Base-by-base conservation (phyloP, 1,139 yeast species). In the Debaryomyces nepalensis region DNA sequence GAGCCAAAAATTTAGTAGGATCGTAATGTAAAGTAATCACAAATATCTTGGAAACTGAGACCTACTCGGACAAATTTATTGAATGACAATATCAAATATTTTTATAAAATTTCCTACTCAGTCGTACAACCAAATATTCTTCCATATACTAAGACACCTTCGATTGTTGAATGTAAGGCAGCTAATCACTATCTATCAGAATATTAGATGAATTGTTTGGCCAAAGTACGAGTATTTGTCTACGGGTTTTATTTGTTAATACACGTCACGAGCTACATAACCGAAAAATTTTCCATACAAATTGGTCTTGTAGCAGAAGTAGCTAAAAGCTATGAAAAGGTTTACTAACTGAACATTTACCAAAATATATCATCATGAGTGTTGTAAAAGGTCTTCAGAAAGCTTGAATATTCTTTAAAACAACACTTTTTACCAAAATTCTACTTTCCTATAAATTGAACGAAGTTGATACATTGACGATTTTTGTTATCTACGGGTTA, bases 1-100 rank as follows among this genome's bases (percentile, higher is more conserved):
- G 15, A 26, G 33, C 43, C 43, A 29, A 19, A 33, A 40, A 44
- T 29, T 44, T 50, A 14, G 26, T 18, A 33, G 38, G 37, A 26
- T 27, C 33, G 39, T 36, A 36, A 26, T 21, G 9, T 27, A 36
- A 36, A 26, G 20, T 36, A 21, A 36, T 18, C 19, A 36, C 26
- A 36, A 26, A 36, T 22, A 27, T 26, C 24, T 36, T 33, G 34
- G 34, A 23, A 33, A 33, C 26, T 27, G 36, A 38, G 16, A 27
- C 27, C 23, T 26, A 20, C 18, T 30, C 29, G 15, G 11, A 15
- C 15, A 21, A 24, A 33, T 23, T 11, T 11, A 11, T 29, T 19
- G 22, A 8, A 15, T 11, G 6, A 16, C n/a, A n/a, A n/a, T n/a
- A 29, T 11, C 32, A 16, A 15, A 16, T 24, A 18, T 23, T 24